A percentile compares a stretch with the other conserved stretches of the same genome.
These are phyloP conservation scores for Erodium maritimum DNA, from an alignment of 345 rosid genomes.

Conservation along the genomic window DNA sequence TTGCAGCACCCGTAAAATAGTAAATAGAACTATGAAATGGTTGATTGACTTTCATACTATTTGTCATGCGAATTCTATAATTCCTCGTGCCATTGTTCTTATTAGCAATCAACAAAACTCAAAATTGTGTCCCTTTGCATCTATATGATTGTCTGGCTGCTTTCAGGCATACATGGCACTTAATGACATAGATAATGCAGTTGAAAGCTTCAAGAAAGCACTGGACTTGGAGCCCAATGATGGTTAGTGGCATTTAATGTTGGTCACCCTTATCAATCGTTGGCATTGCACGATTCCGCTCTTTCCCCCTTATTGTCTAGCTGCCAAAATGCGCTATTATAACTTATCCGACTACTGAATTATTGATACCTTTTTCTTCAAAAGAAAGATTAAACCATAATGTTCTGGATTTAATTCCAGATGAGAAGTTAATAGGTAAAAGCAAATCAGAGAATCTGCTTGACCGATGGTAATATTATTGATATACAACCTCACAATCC, in stretches of 20 bases:
- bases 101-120: background rate
- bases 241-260: conserved; percentile 25
- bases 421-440: background rate
- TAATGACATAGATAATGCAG: conserved; percentile 79
- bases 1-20: background rate
- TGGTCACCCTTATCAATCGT: background rate
- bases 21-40: background rate
- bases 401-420: background rate
- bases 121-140: background rate
- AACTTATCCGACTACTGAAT: background rate
- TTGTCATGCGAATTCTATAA: background rate
- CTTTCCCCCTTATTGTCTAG: too few relatives aligned
- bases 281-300: background rate
- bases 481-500: background rate
- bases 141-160: background rate
- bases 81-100: background rate
- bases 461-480: background rate
- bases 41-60: background rate
- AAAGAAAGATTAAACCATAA: background rate
- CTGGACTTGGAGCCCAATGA: conserved; percentile 85
- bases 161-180: conserved; percentile 72
- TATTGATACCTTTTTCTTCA: background rate
- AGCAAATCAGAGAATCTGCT: background rate
- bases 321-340: too few relatives aligned
- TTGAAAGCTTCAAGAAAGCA: conserved; percentile 85